phyloP scores from a whole-genome alignment of 2,329 filamentous ascomycete species.

The Anthostomella pinea region DNA sequence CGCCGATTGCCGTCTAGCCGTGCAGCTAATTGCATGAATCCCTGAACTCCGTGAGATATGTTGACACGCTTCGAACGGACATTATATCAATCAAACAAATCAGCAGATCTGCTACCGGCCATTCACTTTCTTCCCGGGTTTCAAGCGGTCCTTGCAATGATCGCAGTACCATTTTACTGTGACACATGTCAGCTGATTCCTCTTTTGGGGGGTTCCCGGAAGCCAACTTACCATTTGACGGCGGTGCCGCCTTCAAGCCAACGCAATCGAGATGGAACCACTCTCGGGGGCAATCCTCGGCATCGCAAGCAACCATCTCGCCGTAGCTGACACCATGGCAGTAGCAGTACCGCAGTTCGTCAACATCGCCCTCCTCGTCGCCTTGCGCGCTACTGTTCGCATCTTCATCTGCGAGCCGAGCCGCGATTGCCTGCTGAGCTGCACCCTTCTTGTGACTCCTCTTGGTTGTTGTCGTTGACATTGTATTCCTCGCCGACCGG shows the following conservation, averaged over 20 bases:
- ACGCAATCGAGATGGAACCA: conserved; percentile 86
- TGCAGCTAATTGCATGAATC: conserved; percentile 7
- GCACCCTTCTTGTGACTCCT: conserved; percentile 60
- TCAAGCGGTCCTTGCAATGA: conserved; percentile 68
- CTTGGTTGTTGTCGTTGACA: conserved; percentile 39
- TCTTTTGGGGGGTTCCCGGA: not conserved
- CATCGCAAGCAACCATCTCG: conserved; percentile 81
- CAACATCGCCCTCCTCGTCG: conserved; percentile 57
- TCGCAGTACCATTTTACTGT: conserved; percentile 80
- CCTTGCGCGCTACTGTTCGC: conserved; percentile 41
- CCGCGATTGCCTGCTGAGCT: conserved; percentile 29
- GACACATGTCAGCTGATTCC: conserved; percentile 30
- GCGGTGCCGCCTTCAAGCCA: conserved; percentile 75
- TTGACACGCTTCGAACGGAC: not conserved
- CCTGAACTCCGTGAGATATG: conserved; percentile 8
- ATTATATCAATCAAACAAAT: conserved; percentile 2
- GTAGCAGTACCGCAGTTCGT: conserved; percentile 76
- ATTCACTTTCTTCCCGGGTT: conserved; percentile 52
- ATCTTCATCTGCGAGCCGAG: conserved; percentile 42
- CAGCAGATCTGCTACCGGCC: conserved; percentile 37
- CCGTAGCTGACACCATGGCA: conserved; percentile 79
- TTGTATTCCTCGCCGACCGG: conserved; percentile 48
- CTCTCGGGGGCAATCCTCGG: conserved; percentile 67
- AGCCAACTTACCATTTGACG: conserved; percentile 63
- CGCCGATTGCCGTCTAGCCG: conserved; percentile 15